A percentile compares a stretch with the other conserved stretches of the same genome.
These are phyloP conservation scores for Eucalyptus marginata DNA, from an alignment of 345 rosid genomes.

Conservation along the genomic window DNA sequence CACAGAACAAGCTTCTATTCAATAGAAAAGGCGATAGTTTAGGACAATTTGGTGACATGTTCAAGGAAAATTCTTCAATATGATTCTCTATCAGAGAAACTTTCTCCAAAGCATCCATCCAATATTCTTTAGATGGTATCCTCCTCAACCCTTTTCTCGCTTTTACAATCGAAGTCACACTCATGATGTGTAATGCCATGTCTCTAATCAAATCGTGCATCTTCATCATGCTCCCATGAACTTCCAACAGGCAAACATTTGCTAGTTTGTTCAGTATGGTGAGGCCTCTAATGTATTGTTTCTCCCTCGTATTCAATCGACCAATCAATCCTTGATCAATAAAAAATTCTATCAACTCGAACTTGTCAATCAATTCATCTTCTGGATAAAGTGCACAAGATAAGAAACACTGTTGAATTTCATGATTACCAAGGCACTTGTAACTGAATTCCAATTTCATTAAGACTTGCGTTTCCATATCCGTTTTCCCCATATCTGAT, in stretches of 20 bases:
- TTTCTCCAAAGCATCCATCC: neutral
- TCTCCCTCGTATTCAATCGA: neutral
- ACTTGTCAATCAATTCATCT: neutral
- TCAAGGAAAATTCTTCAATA: too few species aligned
- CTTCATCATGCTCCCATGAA: neutral
- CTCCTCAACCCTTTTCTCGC: neutral
- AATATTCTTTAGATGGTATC: neutral
- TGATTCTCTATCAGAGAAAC: neutral
- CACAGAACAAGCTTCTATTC: rapidly evolving
- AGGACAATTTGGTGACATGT: neutral
- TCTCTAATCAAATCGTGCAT: slow-evolving; percentile 16
- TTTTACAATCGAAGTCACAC: neutral
- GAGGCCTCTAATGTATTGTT: neutral
- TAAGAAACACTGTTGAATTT: neutral
- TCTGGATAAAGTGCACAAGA: slow-evolving; percentile 15
- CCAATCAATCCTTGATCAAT: slow-evolving; percentile 6
- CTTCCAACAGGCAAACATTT: slow-evolving; percentile 1
- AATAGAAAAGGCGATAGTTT: neutral
- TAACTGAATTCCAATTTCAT: too few species aligned
- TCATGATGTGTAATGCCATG: slow-evolving; percentile 6
- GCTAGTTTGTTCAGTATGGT: slow-evolving; percentile 3
- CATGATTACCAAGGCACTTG: too few species aligned
- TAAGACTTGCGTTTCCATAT: too few species aligned
- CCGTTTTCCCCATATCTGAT: too few species aligned
- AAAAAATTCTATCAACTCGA: neutral